These are phyloP conservation scores for Mortierella sp. DNA, from an alignment of 371 early-diverging fungal genomes.

Conservation along the genomic window DNA sequence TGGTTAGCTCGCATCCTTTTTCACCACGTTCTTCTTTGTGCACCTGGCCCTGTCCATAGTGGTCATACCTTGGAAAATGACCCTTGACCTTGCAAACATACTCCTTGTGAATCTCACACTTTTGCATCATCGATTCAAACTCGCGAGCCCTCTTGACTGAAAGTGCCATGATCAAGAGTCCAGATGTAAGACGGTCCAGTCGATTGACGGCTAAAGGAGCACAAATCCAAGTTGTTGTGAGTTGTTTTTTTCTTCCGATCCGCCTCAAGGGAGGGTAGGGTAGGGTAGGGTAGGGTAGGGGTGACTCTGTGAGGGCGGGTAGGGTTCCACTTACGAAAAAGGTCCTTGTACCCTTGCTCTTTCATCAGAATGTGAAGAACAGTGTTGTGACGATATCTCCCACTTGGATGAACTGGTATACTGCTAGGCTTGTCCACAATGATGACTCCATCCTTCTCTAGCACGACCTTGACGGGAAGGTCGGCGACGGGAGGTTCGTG, in stretches of 20 bases:
- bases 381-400: slow-evolving; percentile 86
- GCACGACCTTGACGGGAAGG: slow-evolving; percentile 69
- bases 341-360: slow-evolving; percentile 66
- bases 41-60: not conserved
- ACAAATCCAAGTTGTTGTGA: not conserved
- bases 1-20: too few relatives aligned
- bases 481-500: slow-evolving; percentile 95
- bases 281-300: too few relatives aligned
- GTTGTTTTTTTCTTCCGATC: too few relatives aligned
- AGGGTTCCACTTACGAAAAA: slow-evolving; percentile 72
- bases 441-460: slow-evolving; percentile 71
- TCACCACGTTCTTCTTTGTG: too few relatives aligned
- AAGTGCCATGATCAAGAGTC: slow-evolving; percentile 83
- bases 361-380: slow-evolving; percentile 79
- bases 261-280: too few relatives aligned
- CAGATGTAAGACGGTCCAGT: slow-evolving; percentile 93
- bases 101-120: slow-evolving; percentile 80
- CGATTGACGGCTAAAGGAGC: slow-evolving; percentile 78
- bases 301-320: too few relatives aligned
- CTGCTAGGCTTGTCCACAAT: slow-evolving; percentile 92
- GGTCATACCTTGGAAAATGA: slow-evolving; percentile 79
- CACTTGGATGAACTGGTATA: slow-evolving; percentile 89
- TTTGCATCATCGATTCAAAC: slow-evolving; percentile 72
- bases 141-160: slow-evolving; percentile 69
- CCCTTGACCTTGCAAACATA: slow-evolving; percentile 91